Base-by-base conservation (phyloP, 2,329 filamentous ascomycete genomes). In the Monosporascus sp. region DNA sequence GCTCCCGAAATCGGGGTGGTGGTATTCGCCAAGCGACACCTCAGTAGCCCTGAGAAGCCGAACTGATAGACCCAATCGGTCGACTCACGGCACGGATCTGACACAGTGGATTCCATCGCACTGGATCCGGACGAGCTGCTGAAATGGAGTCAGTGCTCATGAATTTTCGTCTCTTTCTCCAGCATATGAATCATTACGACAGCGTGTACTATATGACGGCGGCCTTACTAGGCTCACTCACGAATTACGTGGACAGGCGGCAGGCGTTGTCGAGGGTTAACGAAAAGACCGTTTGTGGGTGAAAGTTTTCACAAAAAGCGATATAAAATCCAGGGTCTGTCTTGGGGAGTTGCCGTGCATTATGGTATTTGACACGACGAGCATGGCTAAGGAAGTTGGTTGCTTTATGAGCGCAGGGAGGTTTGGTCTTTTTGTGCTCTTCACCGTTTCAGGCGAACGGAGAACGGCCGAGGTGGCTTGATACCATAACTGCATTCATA, bases 1-100 rank as follows among this genome's bases (percentile, higher is more conserved):
- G 70, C n/a, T 65, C 67, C 38, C 70, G 71, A 50, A 70, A 72
- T 37, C 64, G 71, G 50, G 72, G 71, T 19, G 52, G 51, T 27
- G 51, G 55, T 36, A 62, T 51, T 41, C 59, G 61, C 37, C 62
- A 63, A 27, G 49, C 49, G 24, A 27, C 59, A 20, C n/a, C 55
- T 16, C 62, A 65, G 50, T 66, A 59, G 56, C 57, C 44, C 31
- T 34, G 31, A 34, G 31, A 31, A 14, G 31, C 31, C 11, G 11
- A 34, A 34, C 31, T 34, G 31, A 31, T 31, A 14, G 5, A 34
- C 31, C 9, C 31, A 34, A 34, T 31, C 9, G 31, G 31, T 34
- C 31, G 31, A 34, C 31, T 34, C 31, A 19, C 38, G 17, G 38
- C 38, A 19, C 19, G 17, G 38, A 41, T 19, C 38, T 9, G 38